These are phyloP conservation scores for Coemansia sp. DNA, from an alignment of 192 early-diverging fungal genomes.

Conservation along the genomic window DNA sequence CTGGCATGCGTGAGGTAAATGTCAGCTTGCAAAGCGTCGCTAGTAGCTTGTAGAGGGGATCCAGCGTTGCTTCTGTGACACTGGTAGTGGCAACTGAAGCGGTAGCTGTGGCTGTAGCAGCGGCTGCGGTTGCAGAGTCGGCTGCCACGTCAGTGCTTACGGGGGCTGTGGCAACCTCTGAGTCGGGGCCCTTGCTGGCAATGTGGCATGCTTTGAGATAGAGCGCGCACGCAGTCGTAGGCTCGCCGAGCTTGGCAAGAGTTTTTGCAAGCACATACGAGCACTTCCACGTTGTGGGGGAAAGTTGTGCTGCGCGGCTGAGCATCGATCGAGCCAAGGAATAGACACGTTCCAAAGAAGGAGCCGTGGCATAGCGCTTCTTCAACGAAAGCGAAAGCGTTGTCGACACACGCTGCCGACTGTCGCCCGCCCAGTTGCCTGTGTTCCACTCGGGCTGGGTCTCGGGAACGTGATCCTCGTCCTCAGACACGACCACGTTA, in stretches of 20 bases:
- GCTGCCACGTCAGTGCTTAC: background rate
- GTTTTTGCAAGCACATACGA: conserved; percentile 43
- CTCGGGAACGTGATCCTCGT: conserved; percentile 17
- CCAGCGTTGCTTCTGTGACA: conserved; percentile 25
- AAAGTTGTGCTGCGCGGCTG: conserved; percentile 19
- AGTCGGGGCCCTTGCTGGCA: conserved; percentile 8
- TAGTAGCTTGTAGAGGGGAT: conserved; percentile 43
- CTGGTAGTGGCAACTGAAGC: background rate
- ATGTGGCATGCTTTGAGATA: conserved; percentile 43
- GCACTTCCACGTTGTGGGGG: conserved; percentile 34
- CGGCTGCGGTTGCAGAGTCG: background rate
- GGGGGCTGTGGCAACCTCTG: background rate
- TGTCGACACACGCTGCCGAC: conserved; percentile 2
- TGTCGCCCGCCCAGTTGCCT: conserved; percentile 23
- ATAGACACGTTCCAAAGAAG: conserved; percentile 17
- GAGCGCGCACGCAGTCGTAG: conserved; percentile 30
- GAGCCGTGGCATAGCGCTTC: conserved; percentile 23
- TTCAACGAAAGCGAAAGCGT: conserved; percentile 18
- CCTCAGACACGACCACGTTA: conserved; percentile 24
- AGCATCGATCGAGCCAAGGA: conserved; percentile 30
- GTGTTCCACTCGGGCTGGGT: conserved; percentile 34
- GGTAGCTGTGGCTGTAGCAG: background rate
- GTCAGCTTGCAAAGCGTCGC: conserved; percentile 35
- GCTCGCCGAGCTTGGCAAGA: conserved; percentile 24
- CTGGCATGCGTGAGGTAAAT: conserved; percentile 11